Base-by-base conservation (phyloP, 2,329 filamentous ascomycete genomes). In the Xylariales sp. region DNA sequence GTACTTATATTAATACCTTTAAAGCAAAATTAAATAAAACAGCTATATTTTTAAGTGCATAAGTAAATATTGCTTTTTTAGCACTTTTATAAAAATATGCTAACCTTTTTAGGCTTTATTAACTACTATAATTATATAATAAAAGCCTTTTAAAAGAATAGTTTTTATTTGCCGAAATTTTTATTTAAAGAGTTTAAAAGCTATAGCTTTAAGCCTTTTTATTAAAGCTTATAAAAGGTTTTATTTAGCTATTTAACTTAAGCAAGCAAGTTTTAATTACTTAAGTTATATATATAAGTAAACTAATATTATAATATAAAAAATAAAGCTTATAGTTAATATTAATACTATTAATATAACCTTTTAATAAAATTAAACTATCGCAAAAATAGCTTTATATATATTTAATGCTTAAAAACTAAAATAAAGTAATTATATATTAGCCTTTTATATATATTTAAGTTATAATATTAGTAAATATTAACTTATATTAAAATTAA, bases 331-430 rank as follows among this genome's bases (percentile, higher is more conserved):
- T 5, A 89, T 92, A 0, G 83, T 99, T 77, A 98, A 97, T 73
- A 89, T 97, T 9, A 95, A 99, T 75, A 91, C 97, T 36, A 91
- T 94, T 64, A 97, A 98, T 76, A 92, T 93, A 0, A 92, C 92
- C 12, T 99, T 99, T 81, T 98, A 93, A 91, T 85, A 80, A 0
- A 79, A 75, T 0, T 69, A 76, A 1, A 76, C 75, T 0, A 59
- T 87, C 4, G 80, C 81, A 18, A 72, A 80, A 3, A 64, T 86
- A 2, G 77, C 76, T 8, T 30, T 72, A 18, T 64, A 65, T 2
- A 64, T 77, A 62, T 18, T 68, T 34, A 64, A 58, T 5, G 59
- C 52, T 0, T 68, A 73, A n/a, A 77, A 76, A 45, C 72, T 70
- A 0, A 57, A 81, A 2, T 76, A 76, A 52, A 71, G 75, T 39